phyloP scores from a whole-genome alignment of 1,284 basidiomycete species.

The Clitocybe nebularis region DNA sequence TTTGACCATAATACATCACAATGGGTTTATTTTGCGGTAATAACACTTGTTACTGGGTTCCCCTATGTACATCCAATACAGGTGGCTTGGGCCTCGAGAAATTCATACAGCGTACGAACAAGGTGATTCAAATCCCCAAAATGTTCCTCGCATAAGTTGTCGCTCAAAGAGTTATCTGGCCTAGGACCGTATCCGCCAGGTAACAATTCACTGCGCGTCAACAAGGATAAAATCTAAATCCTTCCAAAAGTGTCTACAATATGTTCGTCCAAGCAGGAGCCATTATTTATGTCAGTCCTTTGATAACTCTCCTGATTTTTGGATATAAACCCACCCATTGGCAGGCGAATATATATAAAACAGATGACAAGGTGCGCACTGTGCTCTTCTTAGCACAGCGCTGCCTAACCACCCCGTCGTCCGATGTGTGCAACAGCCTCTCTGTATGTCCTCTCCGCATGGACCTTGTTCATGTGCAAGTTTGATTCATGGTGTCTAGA shows the following conservation, averaged over 20 bases:
- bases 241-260: conserved; percentile 45
- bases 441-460: conserved; percentile 34
- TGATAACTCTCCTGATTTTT: neutral
- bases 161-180: no score
- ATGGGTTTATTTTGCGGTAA: conserved; percentile 58
- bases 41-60: conserved; percentile 51
- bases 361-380: conserved; percentile 35
- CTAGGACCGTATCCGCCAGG: conserved; percentile 50
- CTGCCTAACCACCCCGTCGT: neutral
- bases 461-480: neutral
- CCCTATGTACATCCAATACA: conserved; percentile 45
- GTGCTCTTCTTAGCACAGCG: neutral
- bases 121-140: no score
- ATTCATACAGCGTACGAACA: conserved; percentile 31
- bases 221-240: neutral
- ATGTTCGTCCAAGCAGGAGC: conserved; percentile 60
- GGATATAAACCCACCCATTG: neutral
- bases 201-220: conserved; percentile 2
- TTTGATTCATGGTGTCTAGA: conserved; percentile 25
- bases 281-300: conserved; percentile 41
- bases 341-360: conserved; percentile 43
- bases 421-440: conserved; percentile 28
- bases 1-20: conserved; percentile 48
- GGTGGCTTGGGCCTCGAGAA: conserved; percentile 61
- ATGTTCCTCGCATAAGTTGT: no score